A percentile compares a stretch with the other conserved stretches of the same genome.
These are phyloP conservation scores for Corinectria fuckeliana DNA, from an alignment of 2,329 filamentous ascomycete genomes.

Conservation along the genomic window DNA sequence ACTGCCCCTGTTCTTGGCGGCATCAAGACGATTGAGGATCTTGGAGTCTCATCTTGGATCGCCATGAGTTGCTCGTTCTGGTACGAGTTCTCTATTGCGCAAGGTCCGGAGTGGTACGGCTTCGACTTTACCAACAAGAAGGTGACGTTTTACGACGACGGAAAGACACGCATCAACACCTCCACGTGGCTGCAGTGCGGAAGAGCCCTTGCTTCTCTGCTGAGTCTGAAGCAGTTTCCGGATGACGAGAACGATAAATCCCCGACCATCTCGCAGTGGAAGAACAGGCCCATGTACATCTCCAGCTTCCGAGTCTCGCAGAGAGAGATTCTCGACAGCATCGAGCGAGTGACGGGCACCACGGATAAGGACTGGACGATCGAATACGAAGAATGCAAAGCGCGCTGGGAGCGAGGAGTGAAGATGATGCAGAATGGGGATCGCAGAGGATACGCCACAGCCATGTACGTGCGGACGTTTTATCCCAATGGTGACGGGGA, in stretches of 20 bases:
- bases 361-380: conserved; percentile 60
- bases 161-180: conserved; percentile 60
- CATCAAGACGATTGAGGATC: conserved; percentile 48
- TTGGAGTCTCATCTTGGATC: conserved; percentile 52
- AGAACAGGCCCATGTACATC: conserved; percentile 57
- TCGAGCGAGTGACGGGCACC: conserved; percentile 64
- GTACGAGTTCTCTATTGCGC: conserved; percentile 60
- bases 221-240: conserved; percentile 55
- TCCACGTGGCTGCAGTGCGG: conserved; percentile 67
- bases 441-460: conserved; percentile 50
- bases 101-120: conserved; percentile 49
- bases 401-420: conserved; percentile 57
- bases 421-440: conserved; percentile 51
- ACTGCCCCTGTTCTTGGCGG: conserved; percentile 36
- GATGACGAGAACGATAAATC: conserved; percentile 45
- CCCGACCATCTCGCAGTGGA: conserved; percentile 37
- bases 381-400: conserved; percentile 50
- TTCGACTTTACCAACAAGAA: conserved; percentile 54
- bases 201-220: conserved; percentile 57
- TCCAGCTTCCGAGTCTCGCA: conserved; percentile 66
- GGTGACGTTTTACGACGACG: conserved; percentile 61
- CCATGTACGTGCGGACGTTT: conserved; percentile 65
- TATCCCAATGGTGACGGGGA: conserved; percentile 50
- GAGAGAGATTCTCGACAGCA: conserved; percentile 67
- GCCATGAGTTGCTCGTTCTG: conserved; percentile 61